Evolutionary conservation across 2,329 filamentous ascomycete species (phyloP), one percentile per base, ranked within the genome.

Genomic region (Pseudocercospora cruenta): DNA sequence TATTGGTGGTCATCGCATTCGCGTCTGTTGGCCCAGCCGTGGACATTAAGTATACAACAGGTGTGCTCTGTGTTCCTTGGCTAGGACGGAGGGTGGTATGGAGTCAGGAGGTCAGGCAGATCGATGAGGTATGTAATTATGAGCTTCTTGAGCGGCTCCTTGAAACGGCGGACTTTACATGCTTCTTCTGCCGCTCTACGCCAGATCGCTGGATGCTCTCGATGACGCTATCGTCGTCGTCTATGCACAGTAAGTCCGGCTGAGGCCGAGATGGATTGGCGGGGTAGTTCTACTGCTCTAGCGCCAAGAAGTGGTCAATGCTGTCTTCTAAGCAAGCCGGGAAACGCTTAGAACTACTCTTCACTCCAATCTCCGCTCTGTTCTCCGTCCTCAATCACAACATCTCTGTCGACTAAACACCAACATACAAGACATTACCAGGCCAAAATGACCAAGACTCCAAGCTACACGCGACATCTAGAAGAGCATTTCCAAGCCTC

Each of bases 1-100:
- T 81, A n/a, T 39, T 58, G 16, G 61, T 49, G 39, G 58, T 31
- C 39, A 60, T 49, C 36, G 36, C 58, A 26, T 60, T 28, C 22
- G 58, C 26, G n/a, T 51, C 5, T 16, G 43, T n/a, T 31, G 28
- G 55, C 8, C 33, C 26, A 36, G 54, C 7, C 54, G 14, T 24
- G 49, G 49, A 54, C 8, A 24, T 24, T 28, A 54, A 24, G 24
- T 54, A 54, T 54, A 26, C 49, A 8, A 28, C 12, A 28, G 24
- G 49, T 53, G 49, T 26, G 5, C 12, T 22, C 21, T 33, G 31
- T 33, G 31, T 10, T 33, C 9, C 31, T 14, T 53, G 19, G 49
- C 49, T 26, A 22, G 4, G 12, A 28, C 49, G 49, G 49, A 53
- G 19, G 22, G 49, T 26, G 21, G 47, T 21, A n/a, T 51, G 10